These are phyloP conservation scores for Triangularia setosa DNA, from an alignment of 2,329 filamentous ascomycete species.

Conservation along the genomic window DNA sequence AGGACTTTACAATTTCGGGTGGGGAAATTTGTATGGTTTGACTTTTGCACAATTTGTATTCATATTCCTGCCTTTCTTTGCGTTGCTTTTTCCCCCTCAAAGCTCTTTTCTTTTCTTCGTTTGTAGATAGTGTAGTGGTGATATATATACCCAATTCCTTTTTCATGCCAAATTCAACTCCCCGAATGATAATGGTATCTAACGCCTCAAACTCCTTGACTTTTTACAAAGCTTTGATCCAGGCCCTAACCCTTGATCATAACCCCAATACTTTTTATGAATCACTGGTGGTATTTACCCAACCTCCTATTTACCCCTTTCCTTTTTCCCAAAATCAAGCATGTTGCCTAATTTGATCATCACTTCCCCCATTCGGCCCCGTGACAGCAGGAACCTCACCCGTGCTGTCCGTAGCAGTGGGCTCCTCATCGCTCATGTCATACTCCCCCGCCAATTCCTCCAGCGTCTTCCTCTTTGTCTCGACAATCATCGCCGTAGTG, in stretches of 20 bases:
- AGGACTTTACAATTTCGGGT: background rate
- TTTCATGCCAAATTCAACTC: background rate
- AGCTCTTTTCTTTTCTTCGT: background rate
- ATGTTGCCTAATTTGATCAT: background rate
- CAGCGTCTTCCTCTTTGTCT: constrained; percentile 71
- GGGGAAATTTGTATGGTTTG: background rate
- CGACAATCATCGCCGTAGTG: constrained; percentile 64
- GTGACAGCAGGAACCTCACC: background rate
- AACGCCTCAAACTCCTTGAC: background rate
- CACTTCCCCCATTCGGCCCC: background rate
- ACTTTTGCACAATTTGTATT: background rate
- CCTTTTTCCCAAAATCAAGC: background rate
- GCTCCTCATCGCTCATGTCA: constrained; percentile 10
- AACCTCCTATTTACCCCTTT: background rate
- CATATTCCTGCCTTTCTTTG: background rate
- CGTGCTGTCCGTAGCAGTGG: background rate
- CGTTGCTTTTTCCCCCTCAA: background rate
- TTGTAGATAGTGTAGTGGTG: background rate
- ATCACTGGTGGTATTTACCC: background rate
- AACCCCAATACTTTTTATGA: background rate
- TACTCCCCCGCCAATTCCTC: constrained; percentile 51
- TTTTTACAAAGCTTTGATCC: background rate
- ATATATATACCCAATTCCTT: background rate
- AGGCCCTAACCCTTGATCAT: background rate
- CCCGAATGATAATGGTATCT: background rate